phyloP scores from a whole-genome alignment of 768 basidiomycete species.

The Rhizopogon roseolus region DNA sequence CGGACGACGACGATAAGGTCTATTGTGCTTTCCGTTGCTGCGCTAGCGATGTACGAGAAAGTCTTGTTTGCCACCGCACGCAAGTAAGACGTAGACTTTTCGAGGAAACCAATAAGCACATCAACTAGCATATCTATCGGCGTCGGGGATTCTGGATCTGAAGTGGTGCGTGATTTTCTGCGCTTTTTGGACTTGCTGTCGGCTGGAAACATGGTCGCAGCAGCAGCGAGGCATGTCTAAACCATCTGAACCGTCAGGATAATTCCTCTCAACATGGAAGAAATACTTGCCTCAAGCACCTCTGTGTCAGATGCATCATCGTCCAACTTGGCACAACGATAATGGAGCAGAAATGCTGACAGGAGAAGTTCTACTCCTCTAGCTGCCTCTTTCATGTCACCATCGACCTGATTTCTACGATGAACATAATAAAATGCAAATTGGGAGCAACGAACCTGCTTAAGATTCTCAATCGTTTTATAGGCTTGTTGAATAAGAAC shows the following conservation, averaged over 20 bases:
- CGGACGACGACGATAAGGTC: constrained; percentile 80
- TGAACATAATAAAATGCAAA: background rate
- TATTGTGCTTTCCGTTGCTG: constrained; percentile 64
- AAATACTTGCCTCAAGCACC: constrained; percentile 52
- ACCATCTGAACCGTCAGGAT: background rate
- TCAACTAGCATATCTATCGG: constrained; percentile 87
- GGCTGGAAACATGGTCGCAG: constrained; percentile 46
- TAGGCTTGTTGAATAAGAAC: constrained; percentile 42
- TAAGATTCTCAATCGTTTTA: constrained; percentile 36
- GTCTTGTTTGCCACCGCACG: constrained; percentile 76
- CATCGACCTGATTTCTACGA: constrained; percentile 6
- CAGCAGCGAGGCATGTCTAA: constrained; percentile 59
- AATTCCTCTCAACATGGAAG: background rate
- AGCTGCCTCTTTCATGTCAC: constrained; percentile 26
- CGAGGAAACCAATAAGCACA: constrained; percentile 84
- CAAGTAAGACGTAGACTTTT: constrained; percentile 76
- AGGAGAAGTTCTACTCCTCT: constrained; percentile 71
- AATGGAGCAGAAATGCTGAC: constrained; percentile 63
- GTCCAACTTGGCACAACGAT: constrained; percentile 63
- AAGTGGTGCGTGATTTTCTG: constrained; percentile 29
- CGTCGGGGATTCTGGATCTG: constrained; percentile 33
- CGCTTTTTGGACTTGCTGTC: constrained; percentile 35
- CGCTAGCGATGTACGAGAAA: constrained; percentile 67
- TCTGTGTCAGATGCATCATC: constrained; percentile 41
- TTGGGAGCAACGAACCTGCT: constrained; percentile 31